A percentile compares a stretch with the other conserved stretches of the same genome.
These are phyloP conservation scores for Claviceps sorghi DNA, from an alignment of 2,329 filamentous ascomycete genomes.

Conservation along the genomic window DNA sequence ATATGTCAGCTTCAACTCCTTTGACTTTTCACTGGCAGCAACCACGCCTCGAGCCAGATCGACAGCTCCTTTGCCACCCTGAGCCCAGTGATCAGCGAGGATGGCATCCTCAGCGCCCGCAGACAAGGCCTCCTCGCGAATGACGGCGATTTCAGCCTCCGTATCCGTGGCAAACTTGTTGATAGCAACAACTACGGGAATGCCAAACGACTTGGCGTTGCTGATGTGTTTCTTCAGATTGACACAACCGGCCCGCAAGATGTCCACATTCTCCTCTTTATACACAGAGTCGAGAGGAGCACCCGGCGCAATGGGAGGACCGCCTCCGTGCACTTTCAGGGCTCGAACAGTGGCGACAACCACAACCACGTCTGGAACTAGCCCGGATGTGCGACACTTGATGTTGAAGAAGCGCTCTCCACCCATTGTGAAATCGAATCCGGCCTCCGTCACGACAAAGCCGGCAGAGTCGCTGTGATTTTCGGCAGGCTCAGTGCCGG, in stretches of 20 bases:
- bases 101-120: constrained; percentile 92
- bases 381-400: constrained; percentile 90
- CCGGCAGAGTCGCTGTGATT: constrained; percentile 69
- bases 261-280: constrained; percentile 81
- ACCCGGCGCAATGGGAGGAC: constrained; percentile 82
- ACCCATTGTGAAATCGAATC: constrained; percentile 99
- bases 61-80: constrained; percentile 80
- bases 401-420: constrained; percentile 99
- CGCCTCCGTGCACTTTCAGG: constrained; percentile 91
- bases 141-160: constrained; percentile 74
- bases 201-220: constrained; percentile 77
- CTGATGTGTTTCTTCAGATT: constrained; percentile 92
- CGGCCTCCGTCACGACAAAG: constrained; percentile 91
- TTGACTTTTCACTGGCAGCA: constrained; percentile 65
- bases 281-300: constrained; percentile 77
- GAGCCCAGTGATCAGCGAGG: constrained; percentile 89
- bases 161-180: constrained; percentile 95
- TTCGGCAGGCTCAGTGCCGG: constrained; percentile 86
- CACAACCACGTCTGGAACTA: constrained; percentile 84
- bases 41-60: constrained; percentile 82
- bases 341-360: constrained; percentile 92
- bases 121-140: constrained; percentile 79
- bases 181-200: constrained; percentile 91
- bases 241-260: constrained; percentile 77
- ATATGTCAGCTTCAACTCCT: constrained; percentile 81